Percentiles rank a stretch among this genome's conserved stretches.
These are phyloP conservation scores for Pyricularia grisea DNA, from an alignment of 2,329 filamentous ascomycete genomes.

Conservation along the genomic window DNA sequence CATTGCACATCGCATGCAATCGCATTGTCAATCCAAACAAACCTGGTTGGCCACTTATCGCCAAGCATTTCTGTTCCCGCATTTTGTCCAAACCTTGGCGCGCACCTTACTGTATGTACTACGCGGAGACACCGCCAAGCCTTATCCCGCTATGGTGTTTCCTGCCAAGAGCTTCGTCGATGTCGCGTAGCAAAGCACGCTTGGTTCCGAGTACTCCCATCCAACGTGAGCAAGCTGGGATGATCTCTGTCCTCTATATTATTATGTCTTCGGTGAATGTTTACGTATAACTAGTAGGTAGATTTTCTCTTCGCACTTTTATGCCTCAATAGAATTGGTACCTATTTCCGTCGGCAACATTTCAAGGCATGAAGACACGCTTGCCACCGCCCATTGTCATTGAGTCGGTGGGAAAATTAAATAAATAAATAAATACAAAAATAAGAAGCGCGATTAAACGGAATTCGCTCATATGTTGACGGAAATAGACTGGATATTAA, in stretches of 20 bases:
- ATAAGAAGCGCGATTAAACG: neutral
- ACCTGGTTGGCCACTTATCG: neutral
- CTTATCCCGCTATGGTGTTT: neutral
- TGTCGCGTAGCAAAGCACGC: neutral
- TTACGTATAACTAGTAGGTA: too few species aligned
- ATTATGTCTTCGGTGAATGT: neutral
- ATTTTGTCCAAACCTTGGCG: neutral
- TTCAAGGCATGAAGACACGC: neutral
- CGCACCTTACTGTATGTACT: neutral
- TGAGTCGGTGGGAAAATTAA: too few species aligned
- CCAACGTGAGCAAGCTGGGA: neutral
- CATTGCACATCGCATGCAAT: neutral
- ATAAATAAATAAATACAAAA: neutral
- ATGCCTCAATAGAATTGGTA: too few species aligned
- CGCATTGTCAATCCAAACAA: neutral
- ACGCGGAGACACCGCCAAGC: neutral
- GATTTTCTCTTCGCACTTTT: too few species aligned
- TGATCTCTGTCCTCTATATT: neutral
- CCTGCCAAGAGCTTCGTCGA: neutral
- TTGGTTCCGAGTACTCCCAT: neutral
- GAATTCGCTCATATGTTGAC: neutral
- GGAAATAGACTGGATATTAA: neutral
- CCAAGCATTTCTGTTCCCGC: neutral
- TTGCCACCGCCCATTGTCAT: neutral
- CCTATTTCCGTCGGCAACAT: neutral